phyloP scores from a whole-genome alignment of 495 filamentous ascomycete genomes.

The Choiromyces venosus region DNA sequence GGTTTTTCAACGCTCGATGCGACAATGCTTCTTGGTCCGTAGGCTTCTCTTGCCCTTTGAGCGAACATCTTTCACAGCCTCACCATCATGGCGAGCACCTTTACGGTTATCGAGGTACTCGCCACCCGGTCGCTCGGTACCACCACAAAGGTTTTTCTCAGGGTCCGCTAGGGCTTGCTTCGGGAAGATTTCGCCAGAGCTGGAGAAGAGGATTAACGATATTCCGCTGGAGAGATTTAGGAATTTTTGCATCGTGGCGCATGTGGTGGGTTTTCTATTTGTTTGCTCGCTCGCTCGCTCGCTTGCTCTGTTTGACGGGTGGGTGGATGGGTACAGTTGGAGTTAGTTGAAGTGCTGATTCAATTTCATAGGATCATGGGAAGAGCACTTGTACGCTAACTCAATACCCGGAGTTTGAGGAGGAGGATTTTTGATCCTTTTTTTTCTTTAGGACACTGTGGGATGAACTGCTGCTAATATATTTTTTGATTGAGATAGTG shows the following conservation, averaged over 20 bases:
- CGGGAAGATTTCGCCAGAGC: slow-evolving; percentile 46
- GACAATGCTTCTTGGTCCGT: slow-evolving; percentile 34
- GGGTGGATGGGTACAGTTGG: not conserved
- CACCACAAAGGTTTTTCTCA: slow-evolving; percentile 16
- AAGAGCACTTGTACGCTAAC: slow-evolving; percentile 64
- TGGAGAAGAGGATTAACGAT: slow-evolving; percentile 74
- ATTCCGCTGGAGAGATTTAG: slow-evolving; percentile 90
- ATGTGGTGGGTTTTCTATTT: slow-evolving; percentile 53
- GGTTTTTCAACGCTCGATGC: slow-evolving; percentile 20
- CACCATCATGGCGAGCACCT: slow-evolving; percentile 1
- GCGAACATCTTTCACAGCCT: not conserved
- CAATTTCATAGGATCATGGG: slow-evolving; percentile 65
- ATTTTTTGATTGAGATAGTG: slow-evolving; percentile 42
- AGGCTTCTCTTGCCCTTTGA: slow-evolving; percentile 28
- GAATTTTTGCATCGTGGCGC: slow-evolving; percentile 97
- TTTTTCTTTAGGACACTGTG: not conserved
- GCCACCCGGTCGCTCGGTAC: not conserved
- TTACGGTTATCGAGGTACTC: not conserved
- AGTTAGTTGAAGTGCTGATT: slow-evolving; percentile 7
- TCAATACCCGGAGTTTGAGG: not conserved
- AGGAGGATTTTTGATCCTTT: not conserved
- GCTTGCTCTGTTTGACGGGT: not conserved
- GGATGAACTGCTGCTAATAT: not conserved
- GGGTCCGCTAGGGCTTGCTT: slow-evolving; percentile 11
- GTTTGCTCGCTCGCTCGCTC: not conserved